Evolutionary conservation across 139 green algal genomes (phyloP).

Genomic region (Volvox africanus): DNA sequence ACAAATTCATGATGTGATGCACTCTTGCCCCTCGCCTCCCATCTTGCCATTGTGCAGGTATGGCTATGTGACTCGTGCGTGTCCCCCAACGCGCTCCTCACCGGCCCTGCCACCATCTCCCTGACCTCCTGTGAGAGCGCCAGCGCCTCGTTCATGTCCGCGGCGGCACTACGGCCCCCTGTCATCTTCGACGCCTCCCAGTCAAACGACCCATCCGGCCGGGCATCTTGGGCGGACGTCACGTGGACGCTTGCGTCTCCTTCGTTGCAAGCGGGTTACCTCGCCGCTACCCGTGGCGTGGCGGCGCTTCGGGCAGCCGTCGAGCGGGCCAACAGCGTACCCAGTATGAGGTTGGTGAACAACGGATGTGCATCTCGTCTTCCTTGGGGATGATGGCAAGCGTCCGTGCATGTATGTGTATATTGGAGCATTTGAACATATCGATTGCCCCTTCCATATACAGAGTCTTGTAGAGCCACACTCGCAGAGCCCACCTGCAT

Average conservation of each 20-base stretch:
- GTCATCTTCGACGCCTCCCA: constrained; percentile 15
- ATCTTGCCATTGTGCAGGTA: background rate
- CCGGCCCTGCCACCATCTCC: constrained; percentile 9
- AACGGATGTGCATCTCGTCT: background rate
- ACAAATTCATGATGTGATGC: too few species aligned
- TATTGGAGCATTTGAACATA: too few species aligned
- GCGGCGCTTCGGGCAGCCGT: background rate
- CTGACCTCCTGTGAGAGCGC: background rate
- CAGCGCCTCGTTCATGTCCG: background rate
- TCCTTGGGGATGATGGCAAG: too few species aligned
- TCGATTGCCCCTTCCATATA: too few species aligned
- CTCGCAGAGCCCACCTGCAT: too few species aligned
- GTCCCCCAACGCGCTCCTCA: background rate
- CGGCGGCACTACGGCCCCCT: background rate
- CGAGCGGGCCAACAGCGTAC: background rate
- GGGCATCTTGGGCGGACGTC: background rate
- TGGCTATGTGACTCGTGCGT: background rate
- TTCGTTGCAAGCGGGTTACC: too few species aligned
- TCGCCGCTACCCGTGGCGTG: too few species aligned
- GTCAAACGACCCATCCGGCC: constrained; percentile 19
- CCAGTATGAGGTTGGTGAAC: background rate
- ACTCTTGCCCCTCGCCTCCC: background rate
- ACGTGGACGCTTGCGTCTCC: background rate
- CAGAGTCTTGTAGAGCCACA: too few species aligned
- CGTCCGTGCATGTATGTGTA: too few species aligned